phyloP scores from a whole-genome alignment of 352 stramenopile species.

The Globisporangium viniferum region DNA sequence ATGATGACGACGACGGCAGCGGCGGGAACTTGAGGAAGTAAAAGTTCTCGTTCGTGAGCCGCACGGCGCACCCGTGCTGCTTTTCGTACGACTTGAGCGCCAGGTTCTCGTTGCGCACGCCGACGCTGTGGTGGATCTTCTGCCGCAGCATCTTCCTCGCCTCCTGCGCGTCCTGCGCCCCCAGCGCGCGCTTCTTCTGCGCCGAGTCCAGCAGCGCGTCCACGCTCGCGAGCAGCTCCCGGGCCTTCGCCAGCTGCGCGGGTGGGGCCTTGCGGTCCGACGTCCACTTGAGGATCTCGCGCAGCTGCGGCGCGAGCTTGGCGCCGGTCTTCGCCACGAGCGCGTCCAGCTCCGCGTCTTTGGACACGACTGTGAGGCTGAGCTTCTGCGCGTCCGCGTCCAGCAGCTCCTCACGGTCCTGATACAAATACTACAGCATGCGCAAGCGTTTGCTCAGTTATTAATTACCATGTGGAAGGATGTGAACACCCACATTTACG shows the following conservation, averaged over 20 bases:
- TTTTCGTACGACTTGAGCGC: slow-evolving; percentile 62
- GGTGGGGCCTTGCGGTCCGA: slow-evolving; percentile 24
- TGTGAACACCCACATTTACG: neutral
- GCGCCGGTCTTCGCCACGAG: slow-evolving; percentile 51
- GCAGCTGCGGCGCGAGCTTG: slow-evolving; percentile 33
- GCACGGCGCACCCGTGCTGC: slow-evolving; percentile 51
- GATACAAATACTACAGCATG: slow-evolving; percentile 49
- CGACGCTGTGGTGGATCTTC: slow-evolving; percentile 64
- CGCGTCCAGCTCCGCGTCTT: slow-evolving; percentile 52
- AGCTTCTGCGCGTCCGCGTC: slow-evolving; percentile 40
- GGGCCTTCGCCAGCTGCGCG: slow-evolving; percentile 25
- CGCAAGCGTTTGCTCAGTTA: neutral
- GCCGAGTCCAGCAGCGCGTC: slow-evolving; percentile 42
- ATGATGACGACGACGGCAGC: neutral
- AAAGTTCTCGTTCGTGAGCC: slow-evolving; percentile 63
- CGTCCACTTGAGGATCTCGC: slow-evolving; percentile 50
- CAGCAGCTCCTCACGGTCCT: slow-evolving; percentile 56
- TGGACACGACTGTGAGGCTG: slow-evolving; percentile 45
- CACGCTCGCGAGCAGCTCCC: slow-evolving; percentile 36
- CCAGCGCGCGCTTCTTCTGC: slow-evolving; percentile 39
- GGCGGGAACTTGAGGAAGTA: slow-evolving; percentile 65
- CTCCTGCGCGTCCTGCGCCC: slow-evolving; percentile 32
- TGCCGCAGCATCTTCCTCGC: slow-evolving; percentile 40
- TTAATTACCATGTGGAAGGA: neutral
- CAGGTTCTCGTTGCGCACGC: slow-evolving; percentile 63